Conservation (phyloP, 2,329 filamentous ascomycete genomes). For the Aphanocladium album region DNA sequence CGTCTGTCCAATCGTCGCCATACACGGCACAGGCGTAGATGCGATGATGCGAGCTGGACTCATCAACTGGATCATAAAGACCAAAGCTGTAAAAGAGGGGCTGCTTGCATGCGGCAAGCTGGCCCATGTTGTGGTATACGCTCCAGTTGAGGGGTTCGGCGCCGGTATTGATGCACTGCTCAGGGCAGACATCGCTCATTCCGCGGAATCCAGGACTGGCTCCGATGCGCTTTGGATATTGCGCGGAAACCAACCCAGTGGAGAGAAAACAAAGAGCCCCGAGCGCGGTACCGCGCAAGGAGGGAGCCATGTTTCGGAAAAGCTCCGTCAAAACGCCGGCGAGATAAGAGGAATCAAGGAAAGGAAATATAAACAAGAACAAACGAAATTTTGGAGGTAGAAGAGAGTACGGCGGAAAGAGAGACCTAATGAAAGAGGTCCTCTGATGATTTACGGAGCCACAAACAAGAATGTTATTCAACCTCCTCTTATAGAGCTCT, state of each 20-base stretch:
- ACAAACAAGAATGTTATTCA: not conserved
- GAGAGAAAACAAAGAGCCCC: not conserved
- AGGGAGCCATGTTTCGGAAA: not conserved
- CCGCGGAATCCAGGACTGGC: not conserved
- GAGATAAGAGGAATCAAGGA: not conserved
- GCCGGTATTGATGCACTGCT: not conserved
- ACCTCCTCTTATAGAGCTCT: not conserved
- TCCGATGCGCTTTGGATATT: not conserved
- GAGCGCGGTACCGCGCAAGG: not conserved
- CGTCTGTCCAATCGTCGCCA: not conserved
- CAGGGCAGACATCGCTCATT: not conserved
- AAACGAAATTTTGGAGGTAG: no score
- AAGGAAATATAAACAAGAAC: not conserved
- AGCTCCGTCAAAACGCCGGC: not conserved
- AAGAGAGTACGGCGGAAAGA: no score
- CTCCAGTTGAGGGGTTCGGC: not conserved
- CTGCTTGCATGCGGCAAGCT: not conserved
- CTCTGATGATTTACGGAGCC: no score
- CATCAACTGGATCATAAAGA: not conserved
- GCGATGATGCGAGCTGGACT: not conserved
- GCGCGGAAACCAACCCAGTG: not conserved
- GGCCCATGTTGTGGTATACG: not conserved
- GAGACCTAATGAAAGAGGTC: no score
- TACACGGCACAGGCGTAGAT: not conserved
- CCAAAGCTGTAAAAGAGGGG: slow-evolving; percentile 1